Evolutionary conservation across 2,329 filamentous ascomycete genomes (phyloP), one percentile per base, ranked within the genome.

Genomic region (Cladorrhinum sp.): DNA sequence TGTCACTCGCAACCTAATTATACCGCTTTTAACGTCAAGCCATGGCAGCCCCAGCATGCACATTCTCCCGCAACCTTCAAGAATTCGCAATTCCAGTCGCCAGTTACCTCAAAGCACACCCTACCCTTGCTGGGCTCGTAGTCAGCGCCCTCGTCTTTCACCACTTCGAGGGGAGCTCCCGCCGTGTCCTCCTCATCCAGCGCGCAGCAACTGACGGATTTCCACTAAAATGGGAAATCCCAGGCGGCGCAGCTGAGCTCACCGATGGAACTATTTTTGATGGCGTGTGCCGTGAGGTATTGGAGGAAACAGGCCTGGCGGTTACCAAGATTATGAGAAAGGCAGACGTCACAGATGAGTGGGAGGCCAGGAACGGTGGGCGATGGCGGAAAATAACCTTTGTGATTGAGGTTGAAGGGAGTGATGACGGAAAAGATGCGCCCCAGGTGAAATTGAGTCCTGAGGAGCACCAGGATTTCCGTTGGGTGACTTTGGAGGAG

Each of bases 171-270:
- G 33, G 14, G 2, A 2, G 24, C 2, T 26, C 21, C 23, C 18
- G 39, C 9, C 61, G 53, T n/a, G 57, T 60, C 8, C 65, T 68
- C 7, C 59, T 68, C n/a, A 57, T 68, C 51, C 66, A 67, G 20
- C 66, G 66, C 18, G 59, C 66, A 3, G 48, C 65, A 2, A 64
- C 62, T 2, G 66, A 68, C 48, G 66, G 65, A 4, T 68, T 66
- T 33, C 64, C 65, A 0, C 49, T 64, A 2, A 30, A 61, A 2
- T 68, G 65, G 65, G 66, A 68, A 48, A 62, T 57, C 14, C 62
- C 66, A 6, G 66, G 66, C 3, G 66, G 66, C n/a, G 50, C 61
- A 2, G 62, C 65, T 9, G 66, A 68, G 20, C 1, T 5, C 2
- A 39, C 55, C 18, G 66, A 67, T 50, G 12, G 10, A 4, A 60